A percentile compares a stretch with the other conserved stretches of the same genome.
phyloP scores from a whole-genome alignment of 805 yeast species.

The Zygosaccharomyces lentus region DNA sequence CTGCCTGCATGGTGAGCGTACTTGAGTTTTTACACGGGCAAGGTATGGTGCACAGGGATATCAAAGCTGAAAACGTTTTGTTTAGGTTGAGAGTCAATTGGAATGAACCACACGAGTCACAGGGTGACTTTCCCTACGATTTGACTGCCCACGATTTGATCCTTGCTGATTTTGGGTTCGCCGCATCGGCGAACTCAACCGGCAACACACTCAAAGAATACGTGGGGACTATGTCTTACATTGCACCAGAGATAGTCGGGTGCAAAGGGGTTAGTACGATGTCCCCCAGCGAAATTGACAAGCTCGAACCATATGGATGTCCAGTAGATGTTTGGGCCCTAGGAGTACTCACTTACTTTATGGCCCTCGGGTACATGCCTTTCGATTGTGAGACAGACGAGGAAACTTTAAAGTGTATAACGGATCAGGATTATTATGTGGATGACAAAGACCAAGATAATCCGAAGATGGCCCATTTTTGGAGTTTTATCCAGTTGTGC shows the following conservation, averaged over 20 bases:
- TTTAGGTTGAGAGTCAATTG: slow-evolving; percentile 36
- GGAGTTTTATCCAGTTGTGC: slow-evolving; percentile 54
- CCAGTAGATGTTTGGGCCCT: slow-evolving; percentile 74
- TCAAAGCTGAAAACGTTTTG: slow-evolving; percentile 67
- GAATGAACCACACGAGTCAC: slow-evolving; percentile 33
- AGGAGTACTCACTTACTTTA: slow-evolving; percentile 66
- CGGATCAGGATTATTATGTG: slow-evolving; percentile 51
- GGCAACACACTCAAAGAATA: slow-evolving; percentile 40
- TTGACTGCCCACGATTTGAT: slow-evolving; percentile 33
- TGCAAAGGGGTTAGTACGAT: slow-evolving; percentile 33
- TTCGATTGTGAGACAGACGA: slow-evolving; percentile 68
- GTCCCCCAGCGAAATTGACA: slow-evolving; percentile 14
- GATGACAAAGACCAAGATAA: slow-evolving; percentile 60
- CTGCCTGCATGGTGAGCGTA: slow-evolving; percentile 49
- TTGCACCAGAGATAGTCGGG: slow-evolving; percentile 66
- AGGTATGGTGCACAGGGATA: slow-evolving; percentile 63
- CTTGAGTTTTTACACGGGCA: slow-evolving; percentile 54
- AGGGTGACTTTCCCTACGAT: slow-evolving; percentile 38
- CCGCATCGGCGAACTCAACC: slow-evolving; percentile 37
- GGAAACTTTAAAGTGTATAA: slow-evolving; percentile 64
- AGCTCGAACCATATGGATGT: slow-evolving; percentile 43
- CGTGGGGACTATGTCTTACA: slow-evolving; percentile 69
- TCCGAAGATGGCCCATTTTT: slow-evolving; percentile 42
- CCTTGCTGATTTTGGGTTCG: slow-evolving; percentile 52
- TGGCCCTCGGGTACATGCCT: slow-evolving; percentile 71